Evolutionary conservation across 2,329 filamentous ascomycete species (phyloP).

Genomic region (Cladosporium austrohemisphaericum): DNA sequence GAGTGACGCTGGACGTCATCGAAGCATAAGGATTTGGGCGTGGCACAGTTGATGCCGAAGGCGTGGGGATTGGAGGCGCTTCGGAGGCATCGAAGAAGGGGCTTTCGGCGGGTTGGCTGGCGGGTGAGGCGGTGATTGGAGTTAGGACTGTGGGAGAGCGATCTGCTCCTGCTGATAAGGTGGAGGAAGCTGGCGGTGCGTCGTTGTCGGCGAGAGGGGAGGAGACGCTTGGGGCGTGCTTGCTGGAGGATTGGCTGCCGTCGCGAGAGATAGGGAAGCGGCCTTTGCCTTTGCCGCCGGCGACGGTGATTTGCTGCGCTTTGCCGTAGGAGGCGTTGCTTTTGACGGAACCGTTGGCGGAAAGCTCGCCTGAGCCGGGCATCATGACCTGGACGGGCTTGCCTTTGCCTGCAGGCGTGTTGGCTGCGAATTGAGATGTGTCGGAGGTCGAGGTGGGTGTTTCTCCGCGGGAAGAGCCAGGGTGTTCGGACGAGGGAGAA

Average conservation of each 20-base stretch:
- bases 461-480: neutral
- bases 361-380: conserved; percentile 29
- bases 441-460: conserved; percentile 10
- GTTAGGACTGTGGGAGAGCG: conserved; percentile 8
- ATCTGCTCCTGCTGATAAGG: conserved; percentile 28
- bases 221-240: conserved; percentile 27
- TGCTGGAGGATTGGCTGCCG: conserved; percentile 23
- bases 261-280: conserved; percentile 28
- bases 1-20: conserved; percentile 31
- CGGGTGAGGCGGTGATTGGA: conserved; percentile 17
- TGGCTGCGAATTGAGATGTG: conserved; percentile 10
- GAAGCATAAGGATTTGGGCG: conserved; percentile 38
- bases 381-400: conserved; percentile 37
- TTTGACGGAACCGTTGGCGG: conserved; percentile 33
- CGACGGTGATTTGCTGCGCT: conserved; percentile 45
- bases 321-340: conserved; percentile 41
- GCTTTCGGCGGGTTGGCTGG: conserved; percentile 26
- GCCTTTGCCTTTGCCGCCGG: conserved; percentile 33
- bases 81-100: conserved; percentile 35
- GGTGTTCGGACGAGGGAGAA: conserved; percentile 8
- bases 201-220: conserved; percentile 33
- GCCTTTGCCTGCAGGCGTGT: conserved; percentile 13
- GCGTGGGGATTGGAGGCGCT: conserved; percentile 17
- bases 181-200: conserved; percentile 27
- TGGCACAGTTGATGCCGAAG: conserved; percentile 4